These are phyloP conservation scores for Plantago lanceolata DNA, from an alignment of 305 asterid species.

Conservation along the genomic window DNA sequence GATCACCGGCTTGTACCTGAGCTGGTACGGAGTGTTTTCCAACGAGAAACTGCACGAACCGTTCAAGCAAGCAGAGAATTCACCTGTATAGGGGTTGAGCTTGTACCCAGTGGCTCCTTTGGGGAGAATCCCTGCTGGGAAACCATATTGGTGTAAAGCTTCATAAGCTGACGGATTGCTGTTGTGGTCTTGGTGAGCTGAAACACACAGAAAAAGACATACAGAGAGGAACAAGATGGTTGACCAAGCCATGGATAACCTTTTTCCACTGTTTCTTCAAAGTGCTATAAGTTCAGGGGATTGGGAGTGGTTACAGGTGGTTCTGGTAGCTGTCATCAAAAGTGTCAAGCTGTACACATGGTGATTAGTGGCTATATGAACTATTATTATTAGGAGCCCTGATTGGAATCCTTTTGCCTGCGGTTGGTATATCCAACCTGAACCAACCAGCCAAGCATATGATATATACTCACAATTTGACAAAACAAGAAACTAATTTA, in stretches of 20 bases:
- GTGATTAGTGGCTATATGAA: no score
- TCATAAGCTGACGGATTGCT: conserved; percentile 43
- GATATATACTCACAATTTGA: not conserved
- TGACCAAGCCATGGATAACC: no score
- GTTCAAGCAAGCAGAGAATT: conserved; percentile 32
- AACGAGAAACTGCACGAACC: conserved; percentile 35
- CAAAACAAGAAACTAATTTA: not conserved
- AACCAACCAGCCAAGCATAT: no score
- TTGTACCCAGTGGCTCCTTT: conserved; percentile 32
- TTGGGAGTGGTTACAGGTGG: no score
- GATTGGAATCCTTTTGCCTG: not conserved
- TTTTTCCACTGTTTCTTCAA: no score
- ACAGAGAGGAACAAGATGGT: no score
- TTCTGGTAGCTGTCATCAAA: no score
- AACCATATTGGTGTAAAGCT: conserved; percentile 31
- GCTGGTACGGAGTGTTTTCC: conserved; percentile 23
- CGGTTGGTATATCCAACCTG: not conserved
- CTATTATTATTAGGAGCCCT: not conserved
- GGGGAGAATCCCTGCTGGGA: conserved; percentile 44
- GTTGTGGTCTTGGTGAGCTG: no score
- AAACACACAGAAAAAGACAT: no score
- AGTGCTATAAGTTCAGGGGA: no score
- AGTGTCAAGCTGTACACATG: no score
- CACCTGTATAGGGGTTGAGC: conserved; percentile 29
- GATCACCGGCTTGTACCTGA: conserved; percentile 33